phyloP scores from a whole-genome alignment of 2,329 filamentous ascomycete species.

The Grosmannia penicillata region DNA sequence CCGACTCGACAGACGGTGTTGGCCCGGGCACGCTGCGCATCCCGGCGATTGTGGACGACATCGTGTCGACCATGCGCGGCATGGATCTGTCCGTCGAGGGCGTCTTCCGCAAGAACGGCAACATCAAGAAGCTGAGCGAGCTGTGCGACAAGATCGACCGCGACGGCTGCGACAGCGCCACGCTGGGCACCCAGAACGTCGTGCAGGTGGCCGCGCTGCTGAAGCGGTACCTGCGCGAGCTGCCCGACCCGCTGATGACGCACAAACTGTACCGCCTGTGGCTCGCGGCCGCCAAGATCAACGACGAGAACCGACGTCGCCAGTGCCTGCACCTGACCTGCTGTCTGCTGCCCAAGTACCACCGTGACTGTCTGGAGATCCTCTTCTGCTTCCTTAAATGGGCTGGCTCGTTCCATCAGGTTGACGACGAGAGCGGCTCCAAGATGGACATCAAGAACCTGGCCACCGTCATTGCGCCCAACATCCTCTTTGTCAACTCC shows the following conservation, averaged over 20 bases:
- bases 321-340: conserved; percentile 81
- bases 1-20: conserved; percentile 94
- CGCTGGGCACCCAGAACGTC: conserved; percentile 76
- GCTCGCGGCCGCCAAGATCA: conserved; percentile 77
- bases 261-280: conserved; percentile 89
- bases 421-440: conserved; percentile 91
- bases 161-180: conserved; percentile 70
- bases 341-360: conserved; percentile 80
- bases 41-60: conserved; percentile 87
- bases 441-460: conserved; percentile 99
- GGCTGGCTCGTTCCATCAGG: conserved; percentile 92
- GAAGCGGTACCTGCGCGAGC: conserved; percentile 87
- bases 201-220: conserved; percentile 87
- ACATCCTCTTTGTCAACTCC: conserved; percentile 64
- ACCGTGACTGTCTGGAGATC: conserved; percentile 89
- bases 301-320: conserved; percentile 65
- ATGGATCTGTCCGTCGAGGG: conserved; percentile 99
- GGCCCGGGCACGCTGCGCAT: conserved; percentile 83
- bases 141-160: conserved; percentile 75
- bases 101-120: conserved; percentile 97
- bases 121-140: conserved; percentile 86
- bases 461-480: conserved; percentile 92
- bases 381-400: conserved; percentile 93
- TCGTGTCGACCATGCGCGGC: conserved; percentile 86
- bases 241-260: conserved; percentile 88